Evolutionary conservation across 2,329 filamentous ascomycete species (phyloP), one percentile per base, ranked within the genome.

Genomic region (Blastomyces emzantsi): DNA sequence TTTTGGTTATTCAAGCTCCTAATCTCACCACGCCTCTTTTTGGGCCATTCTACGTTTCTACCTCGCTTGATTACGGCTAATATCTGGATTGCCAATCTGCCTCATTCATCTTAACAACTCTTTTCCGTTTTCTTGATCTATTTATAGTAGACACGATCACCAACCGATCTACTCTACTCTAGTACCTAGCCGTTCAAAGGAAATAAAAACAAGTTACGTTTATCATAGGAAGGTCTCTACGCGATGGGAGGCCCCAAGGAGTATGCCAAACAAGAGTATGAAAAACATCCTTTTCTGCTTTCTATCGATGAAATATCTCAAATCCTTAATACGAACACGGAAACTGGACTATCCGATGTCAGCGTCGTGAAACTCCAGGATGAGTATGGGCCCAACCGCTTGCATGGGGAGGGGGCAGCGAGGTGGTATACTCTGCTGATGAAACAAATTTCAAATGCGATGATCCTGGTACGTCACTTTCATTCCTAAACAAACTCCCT

Each of bases 401-500:
- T 84, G 1, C 77, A 76, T 25, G 76, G 72, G 2, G 76, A 77
- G 52, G 78, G 77, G 25, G 81, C 72, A 1, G 70, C 82, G 45
- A 77, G 78, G 62, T 78, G 78, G 63, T 75, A 77, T 65, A 77
- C 81, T 64, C 81, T 84, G 60, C 70, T 84, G 15, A 69, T 81
- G 49, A 78, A 80, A 62, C 82, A 84, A 69, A 73, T 82, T 52
- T 79, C 80, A 51, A 84, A 84, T 70, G 82, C 81, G 17, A 83
- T 83, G 81, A 82, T 81, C 43, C 67, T 84, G 68, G 82, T 81
- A 68, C 62, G 69, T 68, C 4, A 51, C 43, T 22, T 51, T 49
- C 15, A 17, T 41, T 55, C 1, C n/a, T 55, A 11, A 9, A 1
- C 5, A 5, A 9, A 4, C 5, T 1, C 28, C 2, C 30, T 19